These are phyloP conservation scores for Suillus ampliporus DNA, from an alignment of 768 basidiomycete genomes.

Conservation along the genomic window DNA sequence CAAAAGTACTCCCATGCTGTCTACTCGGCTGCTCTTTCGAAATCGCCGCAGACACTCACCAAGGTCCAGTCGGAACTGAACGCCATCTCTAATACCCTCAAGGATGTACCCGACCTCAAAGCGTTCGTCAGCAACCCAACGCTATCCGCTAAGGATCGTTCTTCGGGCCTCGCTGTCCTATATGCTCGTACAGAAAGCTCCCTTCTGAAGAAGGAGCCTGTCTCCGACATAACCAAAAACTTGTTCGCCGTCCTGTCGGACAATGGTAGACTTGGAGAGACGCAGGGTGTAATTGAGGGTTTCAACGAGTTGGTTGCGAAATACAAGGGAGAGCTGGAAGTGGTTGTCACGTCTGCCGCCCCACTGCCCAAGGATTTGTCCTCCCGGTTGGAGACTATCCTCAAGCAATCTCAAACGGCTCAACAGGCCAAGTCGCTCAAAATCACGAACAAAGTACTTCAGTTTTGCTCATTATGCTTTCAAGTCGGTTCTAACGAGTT, in stretches of 20 bases:
- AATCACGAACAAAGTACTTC: slow-evolving; percentile 85
- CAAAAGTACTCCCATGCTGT: slow-evolving; percentile 85
- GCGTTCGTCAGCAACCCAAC: slow-evolving; percentile 91
- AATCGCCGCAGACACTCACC: slow-evolving; percentile 81
- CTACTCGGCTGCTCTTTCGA: slow-evolving; percentile 80
- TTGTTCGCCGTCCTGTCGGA: slow-evolving; percentile 73
- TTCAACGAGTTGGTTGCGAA: slow-evolving; percentile 89
- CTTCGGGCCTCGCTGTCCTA: slow-evolving; percentile 67
- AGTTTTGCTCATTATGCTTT: neutral
- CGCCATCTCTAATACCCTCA: slow-evolving; percentile 71
- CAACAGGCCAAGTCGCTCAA: slow-evolving; percentile 89
- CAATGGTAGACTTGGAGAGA: slow-evolving; percentile 79
- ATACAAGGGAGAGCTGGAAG: slow-evolving; percentile 92
- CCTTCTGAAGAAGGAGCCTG: slow-evolving; percentile 65
- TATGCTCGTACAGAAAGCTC: slow-evolving; percentile 68
- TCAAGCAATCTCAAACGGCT: slow-evolving; percentile 87
- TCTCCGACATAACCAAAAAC: slow-evolving; percentile 90
- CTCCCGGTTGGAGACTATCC: slow-evolving; percentile 77
- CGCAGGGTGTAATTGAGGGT: slow-evolving; percentile 85
- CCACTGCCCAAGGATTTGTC: slow-evolving; percentile 81
- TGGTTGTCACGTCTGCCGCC: slow-evolving; percentile 87
- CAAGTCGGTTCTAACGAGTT: slow-evolving; percentile 14
- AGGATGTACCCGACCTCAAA: slow-evolving; percentile 64
- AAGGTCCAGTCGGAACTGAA: slow-evolving; percentile 87
- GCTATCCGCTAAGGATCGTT: slow-evolving; percentile 79